A percentile compares a stretch with the other conserved stretches of the same genome.
phyloP scores from a whole-genome alignment of 2,329 filamentous ascomycete species.

The Neonectria neomacrospora region DNA sequence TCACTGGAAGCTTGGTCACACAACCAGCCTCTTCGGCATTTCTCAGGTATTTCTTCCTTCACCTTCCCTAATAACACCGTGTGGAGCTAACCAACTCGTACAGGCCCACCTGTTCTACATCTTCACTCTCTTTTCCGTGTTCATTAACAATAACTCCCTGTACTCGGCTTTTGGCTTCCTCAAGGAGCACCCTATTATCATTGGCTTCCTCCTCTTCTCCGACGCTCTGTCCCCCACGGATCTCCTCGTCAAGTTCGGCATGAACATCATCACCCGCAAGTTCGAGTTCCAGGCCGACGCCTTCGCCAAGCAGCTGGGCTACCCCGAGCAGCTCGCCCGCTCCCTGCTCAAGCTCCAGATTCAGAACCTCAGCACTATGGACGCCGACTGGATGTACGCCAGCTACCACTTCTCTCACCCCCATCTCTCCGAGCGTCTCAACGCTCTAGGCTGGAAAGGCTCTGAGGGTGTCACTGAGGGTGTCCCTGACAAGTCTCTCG shows the following conservation, averaged over 20 bases:
- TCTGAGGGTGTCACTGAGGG: slow-evolving; percentile 56
- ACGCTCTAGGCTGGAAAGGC: slow-evolving; percentile 88
- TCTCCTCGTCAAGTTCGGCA: slow-evolving; percentile 90
- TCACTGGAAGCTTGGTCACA: slow-evolving; percentile 97
- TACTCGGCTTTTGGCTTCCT: slow-evolving; percentile 93
- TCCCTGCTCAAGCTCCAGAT: slow-evolving; percentile 98
- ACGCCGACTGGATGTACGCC: slow-evolving; percentile 98
- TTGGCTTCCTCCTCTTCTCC: slow-evolving; percentile 97
- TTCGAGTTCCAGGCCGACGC: slow-evolving; percentile 97
- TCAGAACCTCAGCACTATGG: slow-evolving; percentile 98
- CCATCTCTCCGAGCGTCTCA: slow-evolving; percentile 91
- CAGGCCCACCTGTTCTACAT: slow-evolving; percentile 96
- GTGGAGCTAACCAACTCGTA: slow-evolving; percentile 44
- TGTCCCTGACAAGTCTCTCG: slow-evolving; percentile 52
- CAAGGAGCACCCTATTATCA: slow-evolving; percentile 86
- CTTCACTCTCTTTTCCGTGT: slow-evolving; percentile 95
- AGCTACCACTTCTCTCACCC: slow-evolving; percentile 99
- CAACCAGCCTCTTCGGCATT: slow-evolving; percentile 89
- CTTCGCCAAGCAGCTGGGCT: slow-evolving; percentile 88
- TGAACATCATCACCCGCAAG: slow-evolving; percentile 94
- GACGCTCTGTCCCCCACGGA: slow-evolving; percentile 96
- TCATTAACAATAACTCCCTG: slow-evolving; percentile 93
- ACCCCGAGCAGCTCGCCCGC: slow-evolving; percentile 81
- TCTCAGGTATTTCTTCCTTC: slow-evolving; percentile 69
- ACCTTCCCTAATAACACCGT: not conserved